Conservation (phyloP, 768 basidiomycete genomes). For the Chalciporus pseudorubinellus region DNA sequence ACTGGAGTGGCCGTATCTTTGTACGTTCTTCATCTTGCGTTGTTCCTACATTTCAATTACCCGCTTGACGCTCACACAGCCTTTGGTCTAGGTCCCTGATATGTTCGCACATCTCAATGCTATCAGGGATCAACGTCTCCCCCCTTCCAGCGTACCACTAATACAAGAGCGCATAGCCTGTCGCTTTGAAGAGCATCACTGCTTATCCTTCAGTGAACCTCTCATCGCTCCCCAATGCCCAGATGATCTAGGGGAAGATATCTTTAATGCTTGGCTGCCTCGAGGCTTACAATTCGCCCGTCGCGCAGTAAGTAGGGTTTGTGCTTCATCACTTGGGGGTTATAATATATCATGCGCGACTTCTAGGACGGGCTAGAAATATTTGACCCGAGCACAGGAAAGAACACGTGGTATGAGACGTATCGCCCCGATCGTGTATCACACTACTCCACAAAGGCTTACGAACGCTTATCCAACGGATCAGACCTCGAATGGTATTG, state of each 20-base stretch:
- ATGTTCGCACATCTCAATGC: conserved; percentile 24
- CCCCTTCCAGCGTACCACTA: conserved; percentile 25
- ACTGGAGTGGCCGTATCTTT: conserved; percentile 47
- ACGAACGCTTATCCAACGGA: conserved; percentile 24
- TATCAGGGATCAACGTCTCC: conserved; percentile 18
- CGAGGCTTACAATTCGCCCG: conserved; percentile 33
- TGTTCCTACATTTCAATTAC: neutral
- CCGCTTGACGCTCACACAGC: conserved; percentile 21
- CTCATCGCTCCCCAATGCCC: conserved; percentile 35
- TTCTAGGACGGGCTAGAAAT: conserved; percentile 42
- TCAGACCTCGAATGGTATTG: conserved; percentile 22
- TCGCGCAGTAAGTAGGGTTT: conserved; percentile 30
- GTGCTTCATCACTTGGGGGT: neutral
- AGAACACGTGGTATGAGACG: conserved; percentile 45
- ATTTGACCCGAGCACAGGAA: conserved; percentile 39
- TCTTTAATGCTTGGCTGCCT: conserved; percentile 51
- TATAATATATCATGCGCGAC: conserved; percentile 10
- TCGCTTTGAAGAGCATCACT: conserved; percentile 46
- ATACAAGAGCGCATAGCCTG: conserved; percentile 40
- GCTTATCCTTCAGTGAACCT: conserved; percentile 38
- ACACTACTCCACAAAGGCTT: conserved; percentile 37
- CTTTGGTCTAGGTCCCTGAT: conserved; percentile 24
- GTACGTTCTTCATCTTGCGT: conserved; percentile 31
- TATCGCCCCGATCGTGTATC: conserved; percentile 38
- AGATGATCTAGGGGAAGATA: conserved; percentile 39